Evolutionary conservation across 257 asterid species (phyloP).

Genomic region (Nicotiana noctiflora): DNA sequence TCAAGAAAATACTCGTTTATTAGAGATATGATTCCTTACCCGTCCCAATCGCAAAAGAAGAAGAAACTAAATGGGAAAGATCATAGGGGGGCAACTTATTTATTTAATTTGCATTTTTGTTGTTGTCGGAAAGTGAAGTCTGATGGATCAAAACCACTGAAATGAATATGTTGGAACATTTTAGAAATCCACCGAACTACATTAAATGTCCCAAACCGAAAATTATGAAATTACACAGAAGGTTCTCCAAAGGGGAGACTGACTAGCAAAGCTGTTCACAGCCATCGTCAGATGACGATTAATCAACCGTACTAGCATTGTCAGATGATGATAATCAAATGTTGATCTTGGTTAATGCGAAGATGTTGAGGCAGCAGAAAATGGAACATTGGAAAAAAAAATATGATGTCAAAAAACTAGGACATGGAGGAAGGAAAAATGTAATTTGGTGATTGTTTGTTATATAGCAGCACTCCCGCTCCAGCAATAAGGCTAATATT

Average conservation of each 20-base stretch:
- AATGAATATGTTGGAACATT: neutral
- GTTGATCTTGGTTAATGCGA: neutral
- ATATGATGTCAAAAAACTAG: neutral
- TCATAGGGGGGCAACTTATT: neutral
- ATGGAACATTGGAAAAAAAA: neutral
- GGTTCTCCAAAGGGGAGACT: neutral
- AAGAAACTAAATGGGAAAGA: neutral
- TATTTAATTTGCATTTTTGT: neutral
- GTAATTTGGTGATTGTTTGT: neutral
- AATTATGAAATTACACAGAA: neutral
- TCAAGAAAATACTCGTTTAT: neutral
- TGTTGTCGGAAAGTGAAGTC: neutral
- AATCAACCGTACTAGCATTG: no score
- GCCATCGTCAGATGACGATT: no score
- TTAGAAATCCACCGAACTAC: neutral
- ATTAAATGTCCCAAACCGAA: neutral
- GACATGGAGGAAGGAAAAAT: neutral
- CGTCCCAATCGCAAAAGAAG: neutral
- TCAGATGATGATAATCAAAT: neutral
- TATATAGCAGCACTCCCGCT: neutral
- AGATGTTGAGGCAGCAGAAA: neutral
- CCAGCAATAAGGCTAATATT: neutral
- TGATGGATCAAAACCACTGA: neutral
- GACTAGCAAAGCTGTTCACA: neutral
- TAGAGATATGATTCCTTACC: neutral